These are phyloP conservation scores for Beauveria medogensis DNA, from an alignment of 2,329 filamentous ascomycete genomes.

Conservation along the genomic window DNA sequence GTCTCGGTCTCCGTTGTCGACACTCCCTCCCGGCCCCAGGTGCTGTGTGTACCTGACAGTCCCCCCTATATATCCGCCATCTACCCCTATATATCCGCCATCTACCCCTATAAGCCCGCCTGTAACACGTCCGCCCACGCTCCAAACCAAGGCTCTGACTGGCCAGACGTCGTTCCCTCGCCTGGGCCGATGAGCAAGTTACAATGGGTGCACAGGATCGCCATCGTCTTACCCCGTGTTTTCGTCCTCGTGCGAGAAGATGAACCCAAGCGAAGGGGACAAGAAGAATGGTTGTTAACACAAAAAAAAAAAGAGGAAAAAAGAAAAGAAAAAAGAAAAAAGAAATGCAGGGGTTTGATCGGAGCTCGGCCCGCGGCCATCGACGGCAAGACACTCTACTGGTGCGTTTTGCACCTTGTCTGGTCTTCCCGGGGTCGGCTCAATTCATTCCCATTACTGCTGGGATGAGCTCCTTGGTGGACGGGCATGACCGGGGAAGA, in stretches of 20 bases:
- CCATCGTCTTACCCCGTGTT: not conserved
- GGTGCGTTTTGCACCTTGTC: not conserved
- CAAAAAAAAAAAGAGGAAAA: not conserved
- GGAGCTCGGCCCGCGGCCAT: constrained; percentile 9
- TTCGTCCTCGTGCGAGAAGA: not conserved
- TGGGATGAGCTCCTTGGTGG: constrained; percentile 1
- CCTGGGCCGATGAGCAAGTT: too few relatives aligned
- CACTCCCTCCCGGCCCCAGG: too few relatives aligned
- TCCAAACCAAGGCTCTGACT: not conserved
- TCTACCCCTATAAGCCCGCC: too few relatives aligned
- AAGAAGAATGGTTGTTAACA: too few relatives aligned
- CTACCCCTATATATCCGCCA: too few relatives aligned
- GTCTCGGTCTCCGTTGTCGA: too few relatives aligned
- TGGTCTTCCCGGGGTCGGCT: not conserved
- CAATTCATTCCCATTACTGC: not conserved
- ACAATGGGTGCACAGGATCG: not conserved
- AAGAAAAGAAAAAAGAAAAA: not conserved
- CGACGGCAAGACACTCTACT: not conserved
- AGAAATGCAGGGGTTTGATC: constrained; percentile 1
- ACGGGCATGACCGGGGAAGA: too few relatives aligned
- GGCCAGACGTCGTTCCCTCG: too few relatives aligned
- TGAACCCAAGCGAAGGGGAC: too few relatives aligned
- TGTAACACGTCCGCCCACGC: too few relatives aligned
- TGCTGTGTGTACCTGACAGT: too few relatives aligned
- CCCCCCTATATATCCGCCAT: too few relatives aligned